Conservation (phyloP, 179 eudicot genomes). For the Actinidia chinensis region DNA sequence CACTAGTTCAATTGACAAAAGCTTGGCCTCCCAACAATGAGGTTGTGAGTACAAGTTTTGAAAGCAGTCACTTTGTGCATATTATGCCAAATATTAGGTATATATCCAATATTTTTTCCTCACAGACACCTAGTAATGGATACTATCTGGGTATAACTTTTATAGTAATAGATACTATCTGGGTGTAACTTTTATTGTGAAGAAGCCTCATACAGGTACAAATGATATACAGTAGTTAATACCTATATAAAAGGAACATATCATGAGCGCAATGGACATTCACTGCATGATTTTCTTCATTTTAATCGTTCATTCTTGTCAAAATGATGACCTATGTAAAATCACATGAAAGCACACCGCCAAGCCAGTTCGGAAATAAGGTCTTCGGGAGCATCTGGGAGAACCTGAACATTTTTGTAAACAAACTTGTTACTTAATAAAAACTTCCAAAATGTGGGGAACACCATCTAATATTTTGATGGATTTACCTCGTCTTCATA, state of each 20-base stretch:
- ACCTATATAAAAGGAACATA: neutral
- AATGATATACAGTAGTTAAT: neutral
- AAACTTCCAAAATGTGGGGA: neutral
- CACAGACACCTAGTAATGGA: no score
- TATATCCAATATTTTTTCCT: no score
- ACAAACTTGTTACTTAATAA: slow-evolving; percentile 8
- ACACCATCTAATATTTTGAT: neutral
- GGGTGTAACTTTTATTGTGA: neutral
- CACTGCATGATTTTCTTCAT: neutral
- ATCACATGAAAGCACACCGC: slow-evolving; percentile 51
- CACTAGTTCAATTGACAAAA: no score
- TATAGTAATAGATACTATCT: no score
- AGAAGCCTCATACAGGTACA: neutral
- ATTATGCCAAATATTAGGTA: no score
- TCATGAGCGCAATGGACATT: neutral
- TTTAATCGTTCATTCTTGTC: neutral
- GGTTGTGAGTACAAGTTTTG: no score
- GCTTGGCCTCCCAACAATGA: no score
- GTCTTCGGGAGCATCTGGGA: slow-evolving; percentile 91
- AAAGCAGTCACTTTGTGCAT: no score
- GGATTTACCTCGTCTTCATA: slow-evolving; percentile 75
- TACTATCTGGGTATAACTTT: no score
- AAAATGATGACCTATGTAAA: neutral
- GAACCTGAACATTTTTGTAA: slow-evolving; percentile 47
- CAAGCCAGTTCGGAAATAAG: slow-evolving; percentile 87